A percentile compares a stretch with the other conserved stretches of the same genome.
Evolutionary conservation across 106 monocot genomes (phyloP).

Genomic region (Platanthera zijinensis): DNA sequence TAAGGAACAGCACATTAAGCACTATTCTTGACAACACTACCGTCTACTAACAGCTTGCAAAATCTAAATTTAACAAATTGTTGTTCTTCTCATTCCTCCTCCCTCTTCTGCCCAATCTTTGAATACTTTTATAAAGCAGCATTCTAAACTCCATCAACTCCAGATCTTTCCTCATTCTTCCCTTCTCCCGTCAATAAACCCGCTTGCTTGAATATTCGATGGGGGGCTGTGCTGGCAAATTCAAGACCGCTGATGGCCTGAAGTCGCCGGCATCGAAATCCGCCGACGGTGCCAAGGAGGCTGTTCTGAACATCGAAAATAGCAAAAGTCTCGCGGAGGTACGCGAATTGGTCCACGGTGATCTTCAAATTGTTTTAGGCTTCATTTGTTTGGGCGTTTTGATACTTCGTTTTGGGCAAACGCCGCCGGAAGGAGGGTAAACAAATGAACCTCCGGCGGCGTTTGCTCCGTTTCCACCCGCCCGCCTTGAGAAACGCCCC

Average conservation of each 20-base stretch:
- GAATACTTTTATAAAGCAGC: background rate
- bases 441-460: too few species aligned
- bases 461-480: too few species aligned
- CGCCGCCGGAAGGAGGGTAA: too few species aligned
- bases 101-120: background rate
- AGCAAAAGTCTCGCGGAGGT: background rate
- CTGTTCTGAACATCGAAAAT: background rate
- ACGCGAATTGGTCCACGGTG: background rate
- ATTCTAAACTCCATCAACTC: background rate
- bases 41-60: background rate
- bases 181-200: background rate
- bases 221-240: background rate
- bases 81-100: background rate
- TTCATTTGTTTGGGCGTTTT: too few species aligned
- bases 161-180: background rate
- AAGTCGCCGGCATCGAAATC: background rate
- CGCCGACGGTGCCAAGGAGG: background rate
- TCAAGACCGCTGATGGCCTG: background rate
- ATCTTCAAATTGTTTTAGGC: background rate
- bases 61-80: background rate
- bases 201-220: background rate
- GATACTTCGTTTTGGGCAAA: too few species aligned
- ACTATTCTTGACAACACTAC: background rate
- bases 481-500: too few species aligned
- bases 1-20: background rate